Conservation (phyloP, 441 rosid species). For the Gossypium aridum region DNA sequence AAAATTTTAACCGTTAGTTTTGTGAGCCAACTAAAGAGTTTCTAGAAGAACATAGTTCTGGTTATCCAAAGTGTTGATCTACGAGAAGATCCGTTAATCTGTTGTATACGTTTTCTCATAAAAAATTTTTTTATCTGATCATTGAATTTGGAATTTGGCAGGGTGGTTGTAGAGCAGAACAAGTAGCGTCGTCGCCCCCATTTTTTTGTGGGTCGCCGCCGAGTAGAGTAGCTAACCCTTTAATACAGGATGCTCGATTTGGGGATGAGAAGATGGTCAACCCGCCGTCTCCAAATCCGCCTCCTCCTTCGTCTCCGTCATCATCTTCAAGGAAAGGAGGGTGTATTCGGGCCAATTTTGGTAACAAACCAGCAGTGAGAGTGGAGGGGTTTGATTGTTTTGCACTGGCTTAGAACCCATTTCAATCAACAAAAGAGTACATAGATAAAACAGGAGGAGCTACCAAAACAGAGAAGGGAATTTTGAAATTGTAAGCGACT, state of each 20-base stretch:
- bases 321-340: constrained; percentile 58
- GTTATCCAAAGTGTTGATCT: too few relatives aligned
- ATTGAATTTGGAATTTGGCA: constrained; percentile 13
- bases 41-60: too few relatives aligned
- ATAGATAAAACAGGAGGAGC: constrained; percentile 17
- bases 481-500: constrained; percentile 23
- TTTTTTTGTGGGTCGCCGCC: constrained; percentile 96
- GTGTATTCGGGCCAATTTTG: constrained; percentile 56
- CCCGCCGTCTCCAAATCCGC: constrained; percentile 28
- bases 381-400: constrained; percentile 90
- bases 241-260: constrained; percentile 77
- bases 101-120: background rate
- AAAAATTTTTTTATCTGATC: background rate
- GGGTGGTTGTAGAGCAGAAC: constrained; percentile 53
- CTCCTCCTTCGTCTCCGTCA: constrained; percentile 33
- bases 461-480: constrained; percentile 1
- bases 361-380: constrained; percentile 73
- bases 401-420: constrained; percentile 47
- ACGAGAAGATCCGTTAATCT: background rate
- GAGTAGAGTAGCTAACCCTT: constrained; percentile 94
- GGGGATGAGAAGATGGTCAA: constrained; percentile 41
- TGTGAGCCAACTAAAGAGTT: background rate
- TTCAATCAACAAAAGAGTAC: constrained; percentile 27
- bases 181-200: constrained; percentile 61
- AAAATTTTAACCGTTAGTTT: background rate